Evolutionary conservation across 768 basidiomycete species (phyloP).

Genomic region (Rhizopogon rudus): DNA sequence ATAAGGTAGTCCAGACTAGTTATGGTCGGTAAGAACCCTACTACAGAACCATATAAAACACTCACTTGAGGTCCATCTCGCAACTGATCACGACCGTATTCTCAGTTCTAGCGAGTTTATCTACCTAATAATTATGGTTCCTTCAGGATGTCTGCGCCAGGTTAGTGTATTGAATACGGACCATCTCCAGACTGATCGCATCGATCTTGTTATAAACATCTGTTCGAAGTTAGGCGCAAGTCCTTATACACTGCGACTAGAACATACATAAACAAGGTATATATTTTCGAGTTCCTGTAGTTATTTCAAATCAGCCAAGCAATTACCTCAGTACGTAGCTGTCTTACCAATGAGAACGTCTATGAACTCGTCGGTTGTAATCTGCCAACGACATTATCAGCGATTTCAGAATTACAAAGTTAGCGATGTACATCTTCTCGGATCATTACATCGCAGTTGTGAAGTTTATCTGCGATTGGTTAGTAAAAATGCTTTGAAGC

Average conservation of each 20-base stretch:
- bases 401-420: conserved; percentile 1
- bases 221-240: conserved; percentile 23
- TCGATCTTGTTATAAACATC: conserved; percentile 98
- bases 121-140: conserved; percentile 33
- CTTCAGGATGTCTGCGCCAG: not conserved
- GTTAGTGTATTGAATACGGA: conserved; percentile 1
- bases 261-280: conserved; percentile 83
- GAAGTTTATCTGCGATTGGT: conserved; percentile 63
- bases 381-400: conserved; percentile 40
- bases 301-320: not conserved
- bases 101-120: conserved; percentile 77
- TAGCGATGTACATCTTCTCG: conserved; percentile 77
- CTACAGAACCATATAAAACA: conserved; percentile 2
- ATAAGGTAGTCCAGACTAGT: conserved; percentile 66
- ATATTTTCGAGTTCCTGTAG: conserved; percentile 85
- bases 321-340: not conserved
- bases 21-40: conserved; percentile 1
- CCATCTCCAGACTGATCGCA: conserved; percentile 73
- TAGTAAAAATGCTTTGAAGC: conserved; percentile 2
- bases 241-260: not conserved
- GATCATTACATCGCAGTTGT: conserved; percentile 98
- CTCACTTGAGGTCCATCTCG: conserved; percentile 88
- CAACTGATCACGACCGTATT: conserved; percentile 94
- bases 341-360: conserved; percentile 87
- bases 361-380: conserved; percentile 94